Evolutionary conservation across 2,329 filamentous ascomycete genomes (phyloP), one percentile per base, ranked within the genome.

Genomic region (Colletotrichum camelliae): DNA sequence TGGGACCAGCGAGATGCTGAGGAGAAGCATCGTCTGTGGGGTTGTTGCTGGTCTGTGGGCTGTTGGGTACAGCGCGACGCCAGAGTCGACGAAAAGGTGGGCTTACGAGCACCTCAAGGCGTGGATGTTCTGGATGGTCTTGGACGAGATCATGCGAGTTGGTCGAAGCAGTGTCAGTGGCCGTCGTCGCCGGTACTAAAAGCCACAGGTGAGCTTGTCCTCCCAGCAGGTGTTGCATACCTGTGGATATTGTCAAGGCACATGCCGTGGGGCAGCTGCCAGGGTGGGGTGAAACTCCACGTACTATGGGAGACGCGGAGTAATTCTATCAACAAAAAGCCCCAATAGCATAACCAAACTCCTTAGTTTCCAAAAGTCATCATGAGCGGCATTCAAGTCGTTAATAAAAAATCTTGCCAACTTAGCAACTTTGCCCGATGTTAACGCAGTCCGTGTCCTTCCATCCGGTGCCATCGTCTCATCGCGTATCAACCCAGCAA

Each of bases 81-180:
- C 79, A 2, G 61, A 74, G 66, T 61, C 74, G 1, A 71, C 72
- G 16, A 77, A 72, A 61, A 52, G 33, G 16, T 80, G 79, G 79
- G 79, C 79, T 12, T 80, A 78, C 37, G 78, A 74, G 24, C 77
- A 79, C 12, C 72, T 80, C 67, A 80, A 79, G 75, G 61, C 70
- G 6, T 69, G 76, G 70, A 52, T 77, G 64, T 75, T 77, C 52
- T 75, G 75, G 55, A 73, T 78, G 70, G 39, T 79, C 18, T 67
- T 80, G 48, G 66, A 74, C 18, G 78, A 79, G 70, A 48, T 79
- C 16, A 67, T 80, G 75, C 71, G 73, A 10, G 74, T 79, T n/a
- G 73, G 73, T 8, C 61, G 62, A 9, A 75, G 73, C 39, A 75
- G 73, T 21, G 55, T 67, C 57, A 10, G 39, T 13, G 62, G 62